Evolutionary conservation across 2,329 filamentous ascomycete genomes (phyloP), one percentile per base, ranked within the genome.

Genomic region (Aspergillus phoenicis): DNA sequence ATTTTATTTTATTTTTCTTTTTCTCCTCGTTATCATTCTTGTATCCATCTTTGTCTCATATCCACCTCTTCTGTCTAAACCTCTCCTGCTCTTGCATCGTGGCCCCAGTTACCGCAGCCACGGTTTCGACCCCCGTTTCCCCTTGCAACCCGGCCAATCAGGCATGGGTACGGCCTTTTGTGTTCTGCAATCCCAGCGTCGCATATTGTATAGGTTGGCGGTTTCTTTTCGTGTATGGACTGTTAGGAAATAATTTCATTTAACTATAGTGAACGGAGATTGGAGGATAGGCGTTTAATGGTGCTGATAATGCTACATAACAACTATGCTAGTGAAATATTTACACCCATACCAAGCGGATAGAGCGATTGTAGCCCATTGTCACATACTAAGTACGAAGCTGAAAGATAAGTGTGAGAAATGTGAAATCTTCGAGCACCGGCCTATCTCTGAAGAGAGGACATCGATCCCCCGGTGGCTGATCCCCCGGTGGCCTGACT

Each of bases 141-240:
- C 17, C 43, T 24, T 38, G 47, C 20, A 43, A 22, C 17, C 38
- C 13, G 17, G 15, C 38, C 38, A 26, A 4, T 36, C 47, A 10
- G 41, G 15, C 36, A 41, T 24, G 51, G 13, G 30, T 52, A 41
- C 22, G 53, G 53, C 36, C 39, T 20, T 24, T 56, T 33, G 4
- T 55, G 43, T 28, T 33, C 28, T 30, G 53, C 53, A 33, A 51
- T 51, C 47, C 43, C 10, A 30, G 53, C 39, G 39, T 47, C 28
- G 53, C 53, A 56, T 56, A 17, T 62, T 67, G 60, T 67, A 67
- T 62, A 63, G 64, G 39, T 61, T 61, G 57, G 53, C 53, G 57
- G 45, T 47, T 66, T 49, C 58, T 51, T 53, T 65, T 64, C 63
- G 51, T 67, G 61, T 66, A 66, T 57, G 63, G 54, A 62, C 58